Evolutionary conservation across 2,329 filamentous ascomycete species (phyloP), one percentile per base, ranked within the genome.

Genomic region (Exophiala dermatitidis): DNA sequence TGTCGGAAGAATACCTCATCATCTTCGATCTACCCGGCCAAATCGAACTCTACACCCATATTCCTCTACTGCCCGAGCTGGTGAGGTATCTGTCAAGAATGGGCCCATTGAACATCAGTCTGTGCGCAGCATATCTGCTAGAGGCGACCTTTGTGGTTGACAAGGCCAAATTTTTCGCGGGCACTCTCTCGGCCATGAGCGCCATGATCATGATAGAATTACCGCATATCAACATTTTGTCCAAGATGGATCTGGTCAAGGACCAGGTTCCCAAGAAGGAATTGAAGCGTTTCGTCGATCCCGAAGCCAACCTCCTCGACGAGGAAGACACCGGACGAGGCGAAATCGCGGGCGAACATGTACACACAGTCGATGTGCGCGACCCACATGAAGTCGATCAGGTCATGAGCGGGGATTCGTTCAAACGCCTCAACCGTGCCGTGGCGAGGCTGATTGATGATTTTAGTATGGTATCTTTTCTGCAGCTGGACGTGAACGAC

Each of bases 191-290:
- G 67, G 93, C 93, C 60, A 97, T 98, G 93, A 94, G 88, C 65
- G 90, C 93, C 60, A 98, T 98, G 93, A 83, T 98, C 65, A 93
- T 97, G 89, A 81, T 98, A 59, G 93, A 97, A 72, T 83, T 97
- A 60, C 93, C 93, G 3, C 93, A 98, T 68, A 83, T 98, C 67
- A 98, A 98, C 68, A 86, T 98, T 56, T 75, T 98, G 52, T 94
- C 86, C 67, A 98, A 98, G 74, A 97, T 97, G 90, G 93, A 98
- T 68, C 80, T 97, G 57, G 83, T 97, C 61, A 93, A 93, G 68
- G 89, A 88, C 37, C 88, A 93, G 70, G 81, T 97, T 29, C 84
- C 84, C 54, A 89, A 89, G 70, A 86, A 86, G 69, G 90, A 97
- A 63, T 69, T 98, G 56, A 94, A 94, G 73, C 80, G 88, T 26